Base-by-base conservation (phyloP, 176 grass and related monocot genomes). In the Oryza glaberrima region DNA sequence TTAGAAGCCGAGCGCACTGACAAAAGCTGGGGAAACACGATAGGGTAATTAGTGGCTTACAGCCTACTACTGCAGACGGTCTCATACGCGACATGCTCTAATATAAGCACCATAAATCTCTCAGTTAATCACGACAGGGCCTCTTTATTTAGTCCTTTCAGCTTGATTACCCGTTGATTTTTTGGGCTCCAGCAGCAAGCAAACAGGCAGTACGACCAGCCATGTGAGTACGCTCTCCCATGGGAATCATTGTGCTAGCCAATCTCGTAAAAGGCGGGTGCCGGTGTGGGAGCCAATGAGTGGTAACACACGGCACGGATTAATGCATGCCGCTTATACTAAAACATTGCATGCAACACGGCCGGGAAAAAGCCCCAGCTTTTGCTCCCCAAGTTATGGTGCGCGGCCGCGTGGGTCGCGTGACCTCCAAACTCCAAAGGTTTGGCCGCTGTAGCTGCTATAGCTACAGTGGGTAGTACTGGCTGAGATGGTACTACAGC, bases 371-470 rank as follows among this genome's bases (percentile, higher is more conserved):
- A 81, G 44, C 46, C 14, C 86, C 92, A 84, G 89, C 38, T 90
- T 94, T 92, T 69, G 76, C 77, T 94, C 84, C 92, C 74, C 3
- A 92, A 85, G 81, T 92, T 83, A 92, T 23, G 90, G 90, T 77
- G 72, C 68, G 79, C 78, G 64, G 80, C 58, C 67, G 82, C 72
- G 45, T 77, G 77, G 51, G 80, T 46, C 67, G 82, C 72, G 45
- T 77, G 77, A 67, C 44, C 51, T 8, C 30, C 88, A 17, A 76
- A 67, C 51, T 8, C 30, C 88, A 17, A 76, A 67, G 11, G 1
- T 63, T 30, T 7, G 79, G 11, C 69, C 32, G 43, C 43, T 44
- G 43, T 11, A 44, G 9, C 43, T 44, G 9, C 43, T 44, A 10
- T 44, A 2, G 43, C 41, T 43, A 43, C 2, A 43, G 41, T 7